Evolutionary conservation across 768 basidiomycete species (phyloP).

Genomic region (Omphalotus guepiniiformis): DNA sequence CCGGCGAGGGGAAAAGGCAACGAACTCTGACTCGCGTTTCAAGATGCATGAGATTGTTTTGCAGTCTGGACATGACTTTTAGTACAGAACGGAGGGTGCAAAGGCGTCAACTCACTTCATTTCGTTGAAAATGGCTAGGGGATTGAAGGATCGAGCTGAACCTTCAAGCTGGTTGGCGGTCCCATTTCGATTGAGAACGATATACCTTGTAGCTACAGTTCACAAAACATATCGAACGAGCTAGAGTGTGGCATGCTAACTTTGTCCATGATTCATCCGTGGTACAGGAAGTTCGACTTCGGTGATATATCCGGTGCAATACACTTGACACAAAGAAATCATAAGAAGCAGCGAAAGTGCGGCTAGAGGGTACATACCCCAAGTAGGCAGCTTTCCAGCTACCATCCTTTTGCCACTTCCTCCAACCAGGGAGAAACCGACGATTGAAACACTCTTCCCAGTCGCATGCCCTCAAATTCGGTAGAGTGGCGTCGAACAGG

Average conservation of each 20-base stretch:
- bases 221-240: background rate
- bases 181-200: constrained; percentile 72
- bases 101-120: constrained; percentile 52
- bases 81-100: background rate
- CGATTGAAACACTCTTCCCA: constrained; percentile 75
- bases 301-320: constrained; percentile 65
- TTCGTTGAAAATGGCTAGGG: constrained; percentile 64
- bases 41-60: constrained; percentile 64
- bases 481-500: constrained; percentile 63
- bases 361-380: constrained; percentile 42
- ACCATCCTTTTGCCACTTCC: constrained; percentile 58
- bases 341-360: constrained; percentile 8
- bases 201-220: constrained; percentile 43
- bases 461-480: constrained; percentile 58
- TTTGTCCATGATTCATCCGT: constrained; percentile 82
- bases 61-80: constrained; percentile 49
- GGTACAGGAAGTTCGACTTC: constrained; percentile 65
- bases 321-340: constrained; percentile 34
- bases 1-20: constrained; percentile 12
- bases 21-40: constrained; percentile 64
- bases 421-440: constrained; percentile 76
- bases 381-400: constrained; percentile 64
- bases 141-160: constrained; percentile 65
- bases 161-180: constrained; percentile 67
- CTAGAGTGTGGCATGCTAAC: constrained; percentile 32